A percentile compares a stretch with the other conserved stretches of the same genome.
phyloP scores from a whole-genome alignment of 257 asterid genomes.

The Solanum pennellii region DNA sequence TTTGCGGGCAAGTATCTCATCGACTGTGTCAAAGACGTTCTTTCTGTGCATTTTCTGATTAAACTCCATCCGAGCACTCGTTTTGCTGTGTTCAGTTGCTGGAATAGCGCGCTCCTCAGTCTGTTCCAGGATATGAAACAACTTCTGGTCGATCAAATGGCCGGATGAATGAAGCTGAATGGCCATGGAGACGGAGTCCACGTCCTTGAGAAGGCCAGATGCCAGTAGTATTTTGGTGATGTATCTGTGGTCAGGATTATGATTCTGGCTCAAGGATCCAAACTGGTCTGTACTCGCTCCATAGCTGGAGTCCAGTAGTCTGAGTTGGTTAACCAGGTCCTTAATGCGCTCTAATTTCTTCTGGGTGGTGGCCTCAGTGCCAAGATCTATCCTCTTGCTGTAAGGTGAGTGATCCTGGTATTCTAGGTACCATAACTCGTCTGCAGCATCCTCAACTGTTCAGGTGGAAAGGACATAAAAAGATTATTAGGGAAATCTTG shows the following conservation, averaged over 20 bases:
- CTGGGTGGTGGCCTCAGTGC: constrained; percentile 9
- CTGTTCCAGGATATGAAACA: constrained; percentile 69
- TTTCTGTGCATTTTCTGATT: constrained; percentile 48
- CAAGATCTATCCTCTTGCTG: constrained; percentile 12
- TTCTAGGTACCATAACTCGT: constrained; percentile 47
- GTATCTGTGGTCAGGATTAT: constrained; percentile 44
- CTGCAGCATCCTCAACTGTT: constrained; percentile 35
- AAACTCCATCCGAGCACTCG: constrained; percentile 6
- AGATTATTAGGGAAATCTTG: constrained; percentile 5
- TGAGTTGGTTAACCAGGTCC: constrained; percentile 30
- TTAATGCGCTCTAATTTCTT: constrained; percentile 35
- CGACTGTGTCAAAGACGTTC: constrained; percentile 58
- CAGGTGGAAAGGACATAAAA: constrained; percentile 9
- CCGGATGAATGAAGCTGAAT: constrained; percentile 40
- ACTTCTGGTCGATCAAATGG: constrained; percentile 51
- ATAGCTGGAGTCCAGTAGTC: constrained; percentile 18
- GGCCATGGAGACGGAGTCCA: constrained; percentile 23
- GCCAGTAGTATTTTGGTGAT: constrained; percentile 45
- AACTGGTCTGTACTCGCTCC: constrained; percentile 19
- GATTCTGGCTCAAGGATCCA: constrained; percentile 15
- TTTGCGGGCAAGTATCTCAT: constrained; percentile 55
- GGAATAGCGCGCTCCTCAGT: constrained; percentile 26
- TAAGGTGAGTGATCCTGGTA: constrained; percentile 24
- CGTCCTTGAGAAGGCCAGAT: constrained; percentile 57
- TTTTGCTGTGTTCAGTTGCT: constrained; percentile 10